Base-by-base conservation (phyloP, 2,329 filamentous ascomycete genomes). In the Coniella vitis region DNA sequence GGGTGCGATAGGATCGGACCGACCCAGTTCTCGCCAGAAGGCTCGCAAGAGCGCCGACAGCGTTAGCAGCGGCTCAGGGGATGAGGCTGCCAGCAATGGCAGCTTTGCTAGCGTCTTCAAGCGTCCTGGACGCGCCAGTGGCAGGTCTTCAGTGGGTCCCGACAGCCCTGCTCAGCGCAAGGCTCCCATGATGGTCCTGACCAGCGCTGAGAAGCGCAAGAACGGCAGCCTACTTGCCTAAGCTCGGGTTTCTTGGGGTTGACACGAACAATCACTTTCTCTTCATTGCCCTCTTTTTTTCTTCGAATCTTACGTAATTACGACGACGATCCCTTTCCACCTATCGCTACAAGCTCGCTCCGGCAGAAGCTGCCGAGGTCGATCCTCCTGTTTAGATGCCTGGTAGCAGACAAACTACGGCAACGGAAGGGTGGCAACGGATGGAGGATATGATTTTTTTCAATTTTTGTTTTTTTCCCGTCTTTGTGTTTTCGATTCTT, bases 121-220 rank as follows among this genome's bases (percentile, higher is more conserved):
- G 72, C 77, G 80, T 48, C 73, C 72, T 66, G 74, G 63, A 65
- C 73, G 62, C 66, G 69, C 41, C 65, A 39, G 45, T n/a, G 72
- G 69, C 77, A 82, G 64, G 66, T 25, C 45, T 29, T 47, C 45
- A 14, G 43, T 45, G 20, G 35, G 32, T 17, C 68, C 78, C 55
- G 75, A 81, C 59, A 52, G 49, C 38, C 42, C 45, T 34, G 74
- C 77, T 51, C 82, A 88, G 68, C 87, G 89, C 69, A 90, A 85
- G 74, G 86, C 86, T 58, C 86, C 89, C 47, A 85, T 90, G 75
- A 81, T 95, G 63, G 86, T 96, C 57, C 78, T 96, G 57, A 90
- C 87, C 57, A 90, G 84, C 65, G 86, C 83, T 54, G 90, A 95
- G 74, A 95, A 95, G 80, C 86, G 90, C 67, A 94, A 89, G 76